Base-by-base conservation (phyloP, 257 asterid genomes). In the Anisodus acutangulus region DNA sequence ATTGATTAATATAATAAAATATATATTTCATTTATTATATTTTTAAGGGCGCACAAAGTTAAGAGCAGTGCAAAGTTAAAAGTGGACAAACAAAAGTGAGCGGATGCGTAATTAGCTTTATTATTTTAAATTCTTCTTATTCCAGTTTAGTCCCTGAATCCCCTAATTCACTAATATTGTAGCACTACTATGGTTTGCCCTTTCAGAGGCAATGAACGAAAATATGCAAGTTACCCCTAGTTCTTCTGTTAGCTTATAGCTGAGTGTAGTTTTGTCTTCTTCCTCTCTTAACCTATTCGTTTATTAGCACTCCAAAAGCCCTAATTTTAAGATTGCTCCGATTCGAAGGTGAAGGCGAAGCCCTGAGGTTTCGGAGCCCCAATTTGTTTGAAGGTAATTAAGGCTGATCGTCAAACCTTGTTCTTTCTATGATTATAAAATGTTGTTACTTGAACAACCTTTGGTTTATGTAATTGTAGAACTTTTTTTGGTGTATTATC, bases 381-480 rank as follows among this genome's bases (percentile, higher is more conserved):
- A 37, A 39, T 69, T 69, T 69, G 53, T 39, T 39, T 12, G 16
- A 39, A 69, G 78, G 78, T 69, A 69, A 69, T 69, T 39, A 69
- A 39, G 16, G 26, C 3, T 39, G 26, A 69, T 69, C 6, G 17
- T 35, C 74, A 11, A 49, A 8, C 11, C 55, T 49, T 9, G 8
- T 49, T 8, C 55, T 8, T 49, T 49, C 3, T 49, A 11, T 49
- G 2, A 9, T 49, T 49, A 49, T 49, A 49, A 49, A 49, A 49
- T 11, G 11, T 49, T 49, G 12, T 26, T 49, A 49, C 55, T 8
- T 49, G 45, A n/a, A 35, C 0, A 66, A 66, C 19, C 7, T 39
- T 37, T 68, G 51, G 51, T 1, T 68, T 68, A 37, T 37, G 51
- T 39, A 39, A 69, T 68, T 3, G 12, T 39, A 3, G 12, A 68